A percentile compares a stretch with the other conserved stretches of the same genome.
Evolutionary conservation across 139 green algal species (phyloP).

Genomic region (Chlamydomonas incerta): DNA sequence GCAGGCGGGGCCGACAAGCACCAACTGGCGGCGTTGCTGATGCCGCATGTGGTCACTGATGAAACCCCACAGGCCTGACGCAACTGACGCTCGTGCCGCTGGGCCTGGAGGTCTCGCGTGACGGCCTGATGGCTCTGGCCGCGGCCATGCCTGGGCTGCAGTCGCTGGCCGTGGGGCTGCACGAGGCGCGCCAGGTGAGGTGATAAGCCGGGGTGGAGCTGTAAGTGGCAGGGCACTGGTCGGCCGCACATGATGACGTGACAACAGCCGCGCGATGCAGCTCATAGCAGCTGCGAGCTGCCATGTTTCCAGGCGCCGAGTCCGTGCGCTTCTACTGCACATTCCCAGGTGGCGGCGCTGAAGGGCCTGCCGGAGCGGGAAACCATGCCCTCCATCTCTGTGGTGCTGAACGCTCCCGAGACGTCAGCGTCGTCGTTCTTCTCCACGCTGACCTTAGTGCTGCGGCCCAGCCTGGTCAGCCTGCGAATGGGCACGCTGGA

Average conservation of each 20-base stretch:
- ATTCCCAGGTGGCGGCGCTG: not conserved
- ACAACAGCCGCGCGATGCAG: no score
- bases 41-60: not conserved
- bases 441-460: slow-evolving; percentile 19
- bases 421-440: slow-evolving; percentile 5
- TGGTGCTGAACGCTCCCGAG: slow-evolving; percentile 17
- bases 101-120: slow-evolving; percentile 13
- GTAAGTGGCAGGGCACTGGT: no score
- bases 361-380: not conserved
- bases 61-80: slow-evolving; percentile 16
- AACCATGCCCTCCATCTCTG: not conserved
- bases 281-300: no score
- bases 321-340: no score
- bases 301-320: no score
- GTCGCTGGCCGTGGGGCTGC: slow-evolving; percentile 3
- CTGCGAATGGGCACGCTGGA: slow-evolving; percentile 32
- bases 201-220: no score
- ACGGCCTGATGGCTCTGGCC: not conserved
- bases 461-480: not conserved
- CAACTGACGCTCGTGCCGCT: slow-evolving; percentile 22
- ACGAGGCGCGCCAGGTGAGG: slow-evolving; percentile 21
- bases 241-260: no score
- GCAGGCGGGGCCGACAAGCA: no score
- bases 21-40: not conserved
- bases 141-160: not conserved